Evolutionary conservation across 2,329 filamentous ascomycete species (phyloP), one percentile per base, ranked within the genome.

Genomic region (Zalaria obscura): DNA sequence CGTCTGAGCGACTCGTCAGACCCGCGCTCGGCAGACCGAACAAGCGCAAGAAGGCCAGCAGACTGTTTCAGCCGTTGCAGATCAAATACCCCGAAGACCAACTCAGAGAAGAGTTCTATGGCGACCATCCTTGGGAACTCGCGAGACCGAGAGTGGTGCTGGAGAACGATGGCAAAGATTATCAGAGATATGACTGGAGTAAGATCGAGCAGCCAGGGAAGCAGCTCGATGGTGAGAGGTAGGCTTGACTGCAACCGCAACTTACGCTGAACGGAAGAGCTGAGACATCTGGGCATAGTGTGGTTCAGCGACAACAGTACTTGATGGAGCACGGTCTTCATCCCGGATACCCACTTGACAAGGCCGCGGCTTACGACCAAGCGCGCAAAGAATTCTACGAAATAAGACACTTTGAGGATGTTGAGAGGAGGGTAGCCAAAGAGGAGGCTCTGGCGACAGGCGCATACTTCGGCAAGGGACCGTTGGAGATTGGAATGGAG

Each of bases 111-210:
- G 76, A 79, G 27, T 98, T 96, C 66, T 98, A 84, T 68, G 77
- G 73, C 55, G 89, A 98, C 61, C 91, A 98, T 59, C 91, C 91
- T 4, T 98, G 91, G 91, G 91, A 98, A 64, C 67, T 98, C 56
- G 91, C 91, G 11, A 74, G 89, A 47, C 91, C 91, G 41, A 74
- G 85, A 51, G 71, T 94, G 44, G 69, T 98, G 37, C 66, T 96
- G 6, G 91, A 98, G 64, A 69, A 78, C 51, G 82, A 89, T 54
- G 91, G 91, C 40, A 83, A 81, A 57, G 89, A 98, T 56, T 69
- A 76, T 40, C 75, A 80, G 58, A 69, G 65, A 41, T 78, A 77
- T 53, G 77, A 95, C 61, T 96, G 89, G 89, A 83, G 80, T 25
- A 42, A 71, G 25, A 61, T 93, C 51, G 67, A 72, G 52, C 91